Percentiles rank a stretch among this genome's conserved stretches.
These are phyloP conservation scores for Ampelocalamus luodianensis DNA, from an alignment of 176 grass and related monocot genomes.

Conservation along the genomic window DNA sequence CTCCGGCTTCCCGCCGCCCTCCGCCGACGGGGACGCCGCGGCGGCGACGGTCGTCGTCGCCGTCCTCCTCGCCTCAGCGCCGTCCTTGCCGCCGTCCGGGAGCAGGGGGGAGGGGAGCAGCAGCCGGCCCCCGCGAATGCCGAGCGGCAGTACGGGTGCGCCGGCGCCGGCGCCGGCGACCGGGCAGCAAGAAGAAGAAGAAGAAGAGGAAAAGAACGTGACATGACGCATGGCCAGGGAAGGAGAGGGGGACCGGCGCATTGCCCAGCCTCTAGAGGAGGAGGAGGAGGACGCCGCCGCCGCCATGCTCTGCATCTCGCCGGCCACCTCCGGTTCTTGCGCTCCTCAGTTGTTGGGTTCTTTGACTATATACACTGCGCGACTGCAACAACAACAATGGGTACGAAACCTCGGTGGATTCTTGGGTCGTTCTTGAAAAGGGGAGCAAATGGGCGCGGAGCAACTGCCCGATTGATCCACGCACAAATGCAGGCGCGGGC, in stretches of 20 bases:
- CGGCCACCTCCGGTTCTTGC: not conserved
- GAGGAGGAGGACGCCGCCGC: not conserved
- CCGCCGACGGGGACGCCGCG: not conserved
- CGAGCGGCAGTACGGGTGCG: constrained; percentile 19
- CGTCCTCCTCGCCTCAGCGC: not conserved
- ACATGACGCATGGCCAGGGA: constrained; percentile 12
- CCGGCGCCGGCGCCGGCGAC: not conserved
- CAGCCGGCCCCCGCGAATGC: constrained; percentile 35
- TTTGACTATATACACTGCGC: not conserved
- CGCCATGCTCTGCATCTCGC: constrained; percentile 55
- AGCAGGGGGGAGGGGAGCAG: not conserved
- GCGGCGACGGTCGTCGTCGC: not conserved
- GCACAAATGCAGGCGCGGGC: not conserved
- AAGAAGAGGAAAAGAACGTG: not conserved
- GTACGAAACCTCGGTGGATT: not conserved
- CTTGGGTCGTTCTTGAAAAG: not conserved
- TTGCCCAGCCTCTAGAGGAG: constrained; percentile 11
- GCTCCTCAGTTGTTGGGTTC: not conserved
- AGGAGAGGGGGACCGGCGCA: not conserved
- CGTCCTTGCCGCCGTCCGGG: not conserved
- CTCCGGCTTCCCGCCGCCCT: not conserved
- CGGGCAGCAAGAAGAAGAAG: constrained; percentile 10
- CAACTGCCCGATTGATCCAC: not conserved
- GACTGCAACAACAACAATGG: not conserved
- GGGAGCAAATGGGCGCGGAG: not conserved